Conservation (phyloP, 129 eudicot species). For the Deinandra increscens region DNA sequence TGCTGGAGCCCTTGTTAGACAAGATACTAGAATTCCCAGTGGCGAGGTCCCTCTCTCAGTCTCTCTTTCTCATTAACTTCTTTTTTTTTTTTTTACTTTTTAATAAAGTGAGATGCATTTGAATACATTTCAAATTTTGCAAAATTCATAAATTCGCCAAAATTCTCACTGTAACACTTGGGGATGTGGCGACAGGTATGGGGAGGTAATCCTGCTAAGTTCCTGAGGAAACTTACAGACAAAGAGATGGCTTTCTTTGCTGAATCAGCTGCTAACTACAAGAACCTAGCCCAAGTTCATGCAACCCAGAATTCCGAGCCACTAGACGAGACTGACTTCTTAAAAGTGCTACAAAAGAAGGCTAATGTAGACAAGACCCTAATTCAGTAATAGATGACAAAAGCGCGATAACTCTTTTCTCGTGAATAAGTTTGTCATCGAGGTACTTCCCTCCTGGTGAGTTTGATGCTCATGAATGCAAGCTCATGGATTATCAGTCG, state of each 20-base stretch:
- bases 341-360: slow-evolving; percentile 69
- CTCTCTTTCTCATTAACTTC: neutral
- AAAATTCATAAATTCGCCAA: neutral
- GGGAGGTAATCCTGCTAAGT: slow-evolving; percentile 89
- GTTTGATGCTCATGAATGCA: slow-evolving; percentile 28
- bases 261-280: slow-evolving; percentile 63
- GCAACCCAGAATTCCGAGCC: slow-evolving; percentile 68
- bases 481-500: slow-evolving; percentile 9
- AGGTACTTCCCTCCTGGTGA: slow-evolving; percentile 13
- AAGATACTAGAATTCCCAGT: slow-evolving; percentile 55
- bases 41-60: slow-evolving; percentile 48
- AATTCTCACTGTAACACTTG: neutral
- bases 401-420: slow-evolving; percentile 3
- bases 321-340: slow-evolving; percentile 55
- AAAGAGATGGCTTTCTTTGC: slow-evolving; percentile 70
- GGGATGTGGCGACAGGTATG: slow-evolving; percentile 48
- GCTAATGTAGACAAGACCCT: slow-evolving; percentile 40
- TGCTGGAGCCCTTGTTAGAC: slow-evolving; percentile 73
- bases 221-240: slow-evolving; percentile 71
- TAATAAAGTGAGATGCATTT: too few species aligned
- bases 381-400: slow-evolving; percentile 45
- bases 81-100: too few species aligned
- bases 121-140: too few species aligned
- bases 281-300: slow-evolving; percentile 66
- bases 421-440: slow-evolving; percentile 18